Evolutionary conservation across 2,329 filamentous ascomycete species (phyloP).

Genomic region (Fusarium sp.): DNA sequence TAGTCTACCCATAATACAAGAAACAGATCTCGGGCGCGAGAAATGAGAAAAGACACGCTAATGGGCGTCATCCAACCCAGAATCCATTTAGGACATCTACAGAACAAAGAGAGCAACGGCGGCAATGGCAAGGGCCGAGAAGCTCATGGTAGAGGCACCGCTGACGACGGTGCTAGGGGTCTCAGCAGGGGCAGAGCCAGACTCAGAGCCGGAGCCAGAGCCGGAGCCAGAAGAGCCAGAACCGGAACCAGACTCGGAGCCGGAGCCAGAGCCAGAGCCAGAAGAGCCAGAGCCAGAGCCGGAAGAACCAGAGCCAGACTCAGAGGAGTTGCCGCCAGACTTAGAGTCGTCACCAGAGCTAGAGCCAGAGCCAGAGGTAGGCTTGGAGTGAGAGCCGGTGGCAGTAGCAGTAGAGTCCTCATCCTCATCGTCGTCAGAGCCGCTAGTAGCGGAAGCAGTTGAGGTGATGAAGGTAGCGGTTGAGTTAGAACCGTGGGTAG

Average conservation of each 20-base stretch:
- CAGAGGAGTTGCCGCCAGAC: slow-evolving; percentile 12
- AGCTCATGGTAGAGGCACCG: slow-evolving; percentile 38
- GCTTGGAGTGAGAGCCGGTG: slow-evolving; percentile 30
- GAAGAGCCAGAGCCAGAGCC: slow-evolving; percentile 22
- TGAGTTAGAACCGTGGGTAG: slow-evolving; percentile 44
- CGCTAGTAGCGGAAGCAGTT: slow-evolving; percentile 59
- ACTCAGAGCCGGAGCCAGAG: slow-evolving; percentile 30
- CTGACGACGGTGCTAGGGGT: slow-evolving; percentile 34
- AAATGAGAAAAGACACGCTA: slow-evolving; percentile 46
- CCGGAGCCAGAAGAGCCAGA: slow-evolving; percentile 28
- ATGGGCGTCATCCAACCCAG: slow-evolving; percentile 44
- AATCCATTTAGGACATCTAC: slow-evolving; percentile 47
- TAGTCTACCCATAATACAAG: slow-evolving; percentile 50
- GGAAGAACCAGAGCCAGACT: slow-evolving; percentile 25
- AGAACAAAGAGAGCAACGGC: slow-evolving; percentile 45
- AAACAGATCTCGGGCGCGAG: slow-evolving; percentile 49
- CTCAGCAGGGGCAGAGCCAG: slow-evolving; percentile 33
- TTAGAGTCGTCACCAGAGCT: not conserved
- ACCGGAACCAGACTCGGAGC: slow-evolving; percentile 28
- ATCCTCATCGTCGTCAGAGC: slow-evolving; percentile 64
- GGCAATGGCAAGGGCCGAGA: slow-evolving; percentile 40
- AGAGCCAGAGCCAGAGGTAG: slow-evolving; percentile 28
- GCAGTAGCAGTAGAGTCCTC: slow-evolving; percentile 59
- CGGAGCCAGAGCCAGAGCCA: slow-evolving; percentile 18
- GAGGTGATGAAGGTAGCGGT: slow-evolving; percentile 60